Conservation (phyloP, 1,139 yeast genomes). For the Diutina pseudorugosa region DNA sequence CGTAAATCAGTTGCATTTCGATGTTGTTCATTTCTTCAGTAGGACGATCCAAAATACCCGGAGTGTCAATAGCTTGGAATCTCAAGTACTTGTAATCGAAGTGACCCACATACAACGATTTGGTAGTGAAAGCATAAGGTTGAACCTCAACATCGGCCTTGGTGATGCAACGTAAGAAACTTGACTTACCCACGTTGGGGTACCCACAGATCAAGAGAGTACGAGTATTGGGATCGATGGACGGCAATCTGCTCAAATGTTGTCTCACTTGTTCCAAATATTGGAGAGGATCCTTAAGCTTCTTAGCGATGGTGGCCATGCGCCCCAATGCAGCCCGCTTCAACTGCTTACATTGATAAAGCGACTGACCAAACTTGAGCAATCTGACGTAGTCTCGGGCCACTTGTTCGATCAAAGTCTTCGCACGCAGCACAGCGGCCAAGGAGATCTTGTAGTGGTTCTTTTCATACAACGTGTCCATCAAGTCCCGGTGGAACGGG, state of each 20-base stretch:
- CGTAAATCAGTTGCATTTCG: slow-evolving; percentile 98
- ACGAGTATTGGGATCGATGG: slow-evolving; percentile 97
- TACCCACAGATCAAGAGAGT: slow-evolving; percentile 95
- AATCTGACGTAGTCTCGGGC: slow-evolving; percentile 89
- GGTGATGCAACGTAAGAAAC: slow-evolving; percentile 84
- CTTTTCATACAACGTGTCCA: slow-evolving; percentile 95
- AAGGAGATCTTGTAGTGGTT: slow-evolving; percentile 96
- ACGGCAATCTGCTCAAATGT: slow-evolving; percentile 95
- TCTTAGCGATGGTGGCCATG: slow-evolving; percentile 96
- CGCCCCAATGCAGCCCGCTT: slow-evolving; percentile 98
- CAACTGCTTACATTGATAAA: slow-evolving; percentile 96
- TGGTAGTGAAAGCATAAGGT: slow-evolving; percentile 97
- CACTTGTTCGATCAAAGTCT: slow-evolving; percentile 88
- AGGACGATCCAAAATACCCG: slow-evolving; percentile 97
- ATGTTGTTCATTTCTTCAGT: slow-evolving; percentile 99
- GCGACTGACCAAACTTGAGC: slow-evolving; percentile 91
- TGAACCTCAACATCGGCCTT: slow-evolving; percentile 98
- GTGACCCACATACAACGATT: slow-evolving; percentile 90
- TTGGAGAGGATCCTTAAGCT: slow-evolving; percentile 83
- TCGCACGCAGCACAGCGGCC: slow-evolving; percentile 90
- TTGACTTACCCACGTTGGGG: slow-evolving; percentile 98
- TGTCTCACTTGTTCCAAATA: slow-evolving; percentile 98
- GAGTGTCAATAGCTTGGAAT: slow-evolving; percentile 98
- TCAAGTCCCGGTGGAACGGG: slow-evolving; percentile 94
- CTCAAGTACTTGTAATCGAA: slow-evolving; percentile 94